Conservation (phyloP, 192 early-diverging fungal genomes). For the Physocladia obscura region DNA sequence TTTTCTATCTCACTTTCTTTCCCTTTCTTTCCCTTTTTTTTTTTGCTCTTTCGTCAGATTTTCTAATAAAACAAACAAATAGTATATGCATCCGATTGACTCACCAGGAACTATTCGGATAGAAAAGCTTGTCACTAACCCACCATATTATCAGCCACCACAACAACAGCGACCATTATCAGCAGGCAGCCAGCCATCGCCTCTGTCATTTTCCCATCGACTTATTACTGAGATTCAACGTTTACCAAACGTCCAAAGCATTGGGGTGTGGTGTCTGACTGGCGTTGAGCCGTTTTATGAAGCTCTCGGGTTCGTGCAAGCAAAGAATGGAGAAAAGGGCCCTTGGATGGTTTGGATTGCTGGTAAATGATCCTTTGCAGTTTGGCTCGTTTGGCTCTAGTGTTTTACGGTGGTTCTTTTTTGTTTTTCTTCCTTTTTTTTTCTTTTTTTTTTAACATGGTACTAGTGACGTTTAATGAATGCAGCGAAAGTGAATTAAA, state of each 20-base stretch:
- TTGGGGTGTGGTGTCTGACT: slow-evolving; percentile 25
- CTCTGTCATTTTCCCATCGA: slow-evolving; percentile 2
- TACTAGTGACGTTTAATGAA: too few species aligned
- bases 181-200: too few species aligned
- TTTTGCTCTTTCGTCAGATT: slow-evolving; percentile 14
- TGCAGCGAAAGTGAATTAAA: too few species aligned
- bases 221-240: slow-evolving; percentile 15
- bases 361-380: not conserved
- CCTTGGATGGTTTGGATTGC: slow-evolving; percentile 27
- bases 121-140: slow-evolving; percentile 12
- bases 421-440: too few species aligned
- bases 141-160: not conserved
- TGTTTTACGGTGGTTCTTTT: too few species aligned
- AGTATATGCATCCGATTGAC: slow-evolving; percentile 17
- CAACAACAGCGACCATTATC: too few species aligned
- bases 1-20: too few species aligned
- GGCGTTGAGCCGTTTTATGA: slow-evolving; percentile 16
- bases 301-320: slow-evolving; percentile 7
- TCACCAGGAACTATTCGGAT: slow-evolving; percentile 1
- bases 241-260: not conserved
- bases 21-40: not conserved
- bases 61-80: not conserved
- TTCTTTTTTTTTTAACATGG: too few species aligned
- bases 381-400: too few species aligned
- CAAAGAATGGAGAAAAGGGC: slow-evolving; percentile 10